These are phyloP conservation scores for Trametes sp. DNA, from an alignment of 1,284 basidiomycete species.

Conservation along the genomic window DNA sequence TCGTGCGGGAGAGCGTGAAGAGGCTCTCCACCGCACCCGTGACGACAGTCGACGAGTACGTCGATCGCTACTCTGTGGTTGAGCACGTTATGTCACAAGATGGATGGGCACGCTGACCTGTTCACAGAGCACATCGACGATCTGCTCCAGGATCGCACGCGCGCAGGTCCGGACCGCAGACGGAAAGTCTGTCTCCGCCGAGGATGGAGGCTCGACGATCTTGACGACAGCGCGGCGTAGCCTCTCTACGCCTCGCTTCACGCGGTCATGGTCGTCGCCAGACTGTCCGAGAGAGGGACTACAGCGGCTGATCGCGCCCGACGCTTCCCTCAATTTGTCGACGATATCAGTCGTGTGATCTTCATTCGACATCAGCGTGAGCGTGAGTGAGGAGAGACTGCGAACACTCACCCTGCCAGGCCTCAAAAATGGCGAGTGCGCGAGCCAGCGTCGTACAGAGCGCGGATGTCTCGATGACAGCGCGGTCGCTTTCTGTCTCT, in stretches of 20 bases:
- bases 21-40: slow-evolving; percentile 66
- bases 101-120: slow-evolving; percentile 20
- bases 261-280: slow-evolving; percentile 49
- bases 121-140: slow-evolving; percentile 41
- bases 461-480: slow-evolving; percentile 47
- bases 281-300: slow-evolving; percentile 14
- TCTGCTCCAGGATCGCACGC: slow-evolving; percentile 39
- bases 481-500: slow-evolving; percentile 26
- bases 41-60: slow-evolving; percentile 46
- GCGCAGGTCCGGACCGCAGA: slow-evolving; percentile 26
- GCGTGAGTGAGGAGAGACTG: not conserved
- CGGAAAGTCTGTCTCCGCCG: slow-evolving; percentile 11
- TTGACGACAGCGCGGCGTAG: slow-evolving; percentile 58
- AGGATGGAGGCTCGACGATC: slow-evolving; percentile 47
- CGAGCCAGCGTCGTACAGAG: slow-evolving; percentile 54
- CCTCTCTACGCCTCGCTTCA: slow-evolving; percentile 66
- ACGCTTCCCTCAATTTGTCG: slow-evolving; percentile 23
- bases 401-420: slow-evolving; percentile 28
- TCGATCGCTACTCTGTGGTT: slow-evolving; percentile 33
- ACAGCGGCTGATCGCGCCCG: slow-evolving; percentile 18
- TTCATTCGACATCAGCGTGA: not conserved
- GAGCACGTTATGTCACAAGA: not conserved
- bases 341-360: slow-evolving; percentile 25
- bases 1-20: slow-evolving; percentile 63
- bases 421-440: slow-evolving; percentile 48